Evolutionary conservation across 768 basidiomycete genomes (phyloP).

Genomic region (Pisolithus albus): DNA sequence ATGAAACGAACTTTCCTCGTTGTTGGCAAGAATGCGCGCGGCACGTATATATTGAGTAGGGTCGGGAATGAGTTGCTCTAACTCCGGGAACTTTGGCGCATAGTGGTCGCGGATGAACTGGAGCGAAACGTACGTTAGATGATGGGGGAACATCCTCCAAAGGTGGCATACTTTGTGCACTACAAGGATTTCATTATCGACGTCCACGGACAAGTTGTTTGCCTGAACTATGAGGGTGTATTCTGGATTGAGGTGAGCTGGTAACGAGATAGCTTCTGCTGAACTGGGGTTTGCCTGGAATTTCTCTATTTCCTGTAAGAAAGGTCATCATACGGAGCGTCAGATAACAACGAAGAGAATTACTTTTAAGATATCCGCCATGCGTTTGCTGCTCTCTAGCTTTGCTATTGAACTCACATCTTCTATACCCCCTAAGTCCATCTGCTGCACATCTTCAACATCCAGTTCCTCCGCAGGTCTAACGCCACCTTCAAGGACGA

Average conservation of each 20-base stretch:
- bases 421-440: slow-evolving; percentile 81
- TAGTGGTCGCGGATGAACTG: slow-evolving; percentile 99
- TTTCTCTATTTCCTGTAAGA: slow-evolving; percentile 75
- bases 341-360: slow-evolving; percentile 4
- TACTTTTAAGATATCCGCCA: slow-evolving; percentile 83
- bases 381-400: slow-evolving; percentile 78
- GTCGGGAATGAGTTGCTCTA: slow-evolving; percentile 91
- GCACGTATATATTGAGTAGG: slow-evolving; percentile 89
- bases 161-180: slow-evolving; percentile 75
- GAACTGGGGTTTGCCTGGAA: slow-evolving; percentile 77
- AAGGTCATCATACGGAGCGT: not conserved
- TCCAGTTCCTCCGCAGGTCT: slow-evolving; percentile 95
- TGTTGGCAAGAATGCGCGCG: slow-evolving; percentile 82
- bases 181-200: slow-evolving; percentile 95
- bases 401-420: slow-evolving; percentile 88
- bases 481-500: slow-evolving; percentile 81
- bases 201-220: slow-evolving; percentile 96
- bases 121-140: slow-evolving; percentile 4
- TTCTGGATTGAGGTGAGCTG: slow-evolving; percentile 87
- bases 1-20: slow-evolving; percentile 43
- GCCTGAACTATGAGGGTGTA: slow-evolving; percentile 95
- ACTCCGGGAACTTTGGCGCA: slow-evolving; percentile 88
- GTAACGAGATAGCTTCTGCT: slow-evolving; percentile 68
- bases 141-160: slow-evolving; percentile 1
- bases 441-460: slow-evolving; percentile 86